phyloP scores from a whole-genome alignment of 148 eudicot species.

The Camellia sinensis region DNA sequence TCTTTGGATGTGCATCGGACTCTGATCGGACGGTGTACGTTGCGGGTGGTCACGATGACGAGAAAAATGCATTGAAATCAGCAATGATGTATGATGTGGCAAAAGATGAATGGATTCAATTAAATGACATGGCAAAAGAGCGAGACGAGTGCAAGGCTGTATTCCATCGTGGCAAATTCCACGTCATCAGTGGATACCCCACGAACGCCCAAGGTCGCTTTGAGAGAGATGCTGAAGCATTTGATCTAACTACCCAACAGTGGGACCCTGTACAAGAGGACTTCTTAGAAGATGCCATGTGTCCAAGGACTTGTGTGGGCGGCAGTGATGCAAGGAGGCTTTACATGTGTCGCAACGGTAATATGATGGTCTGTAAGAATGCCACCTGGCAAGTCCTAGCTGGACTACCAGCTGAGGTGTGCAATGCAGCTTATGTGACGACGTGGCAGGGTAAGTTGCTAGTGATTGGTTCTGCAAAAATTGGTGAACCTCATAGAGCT shows the following conservation, averaged over 20 bases:
- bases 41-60: constrained; percentile 83
- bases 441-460: constrained; percentile 44
- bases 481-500: constrained; percentile 38
- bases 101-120: constrained; percentile 46
- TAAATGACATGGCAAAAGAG: constrained; percentile 66
- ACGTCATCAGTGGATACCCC: constrained; percentile 75
- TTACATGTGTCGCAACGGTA: constrained; percentile 30
- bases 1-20: constrained; percentile 64
- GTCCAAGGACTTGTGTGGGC: constrained; percentile 37
- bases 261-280: constrained; percentile 48
- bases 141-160: constrained; percentile 70
- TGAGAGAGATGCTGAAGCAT: constrained; percentile 44
- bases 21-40: constrained; percentile 46
- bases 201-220: constrained; percentile 67
- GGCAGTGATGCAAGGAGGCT: constrained; percentile 26
- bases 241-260: constrained; percentile 44
- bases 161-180: constrained; percentile 59
- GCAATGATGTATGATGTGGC: constrained; percentile 61
- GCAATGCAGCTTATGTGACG: constrained; percentile 23
- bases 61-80: constrained; percentile 60
- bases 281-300: constrained; percentile 30
- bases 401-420: constrained; percentile 42
- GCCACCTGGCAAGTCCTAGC: constrained; percentile 50
- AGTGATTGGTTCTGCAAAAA: constrained; percentile 42
- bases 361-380: constrained; percentile 26